Evolutionary conservation across 1,284 basidiomycete genomes (phyloP), one percentile per base, ranked within the genome.

Genomic region (Cutaneotrichosporon cavernicola): DNA sequence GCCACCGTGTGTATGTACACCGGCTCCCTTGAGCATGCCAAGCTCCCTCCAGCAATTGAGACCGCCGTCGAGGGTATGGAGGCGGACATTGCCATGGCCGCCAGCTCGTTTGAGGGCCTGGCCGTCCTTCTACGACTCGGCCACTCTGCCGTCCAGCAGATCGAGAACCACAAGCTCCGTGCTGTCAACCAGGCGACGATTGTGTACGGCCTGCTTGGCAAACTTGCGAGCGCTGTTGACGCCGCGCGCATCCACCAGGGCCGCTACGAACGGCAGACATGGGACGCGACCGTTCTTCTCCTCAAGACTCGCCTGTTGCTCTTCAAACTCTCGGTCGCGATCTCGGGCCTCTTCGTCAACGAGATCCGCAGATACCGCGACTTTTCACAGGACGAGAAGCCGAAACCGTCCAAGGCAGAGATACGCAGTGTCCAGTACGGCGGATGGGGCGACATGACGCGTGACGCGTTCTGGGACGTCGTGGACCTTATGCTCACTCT

Each of bases 1-100:
- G 55, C 55, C 55, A 30, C 22, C 21, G 22, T 56, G 22, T 56
- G 55, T 22, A 22, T 40, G 36, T 56, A 56, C 55, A 56, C 21
- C 26, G 55, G 38, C 55, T 56, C 43, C 38, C 38, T 56, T 10
- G 38, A 38, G 22, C 55, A 56, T 22, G 10, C 38, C 7, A 30
- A 21, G 11, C 16, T 56, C 8, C 55, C 55, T 5, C 10, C 22
- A 11, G 18, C 34, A 4, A 21, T 56, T 9, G 36, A 22, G 36
- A 16, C n/a, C 7, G 55, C 55, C 5, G 22, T 56, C 36, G 22
- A 56, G 10, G 21, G 22, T 2, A 40, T 56, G 22, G 55, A 56
- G 55, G 22, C 22, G 13, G 13, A 26, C 36, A 16, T 56, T 9
- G n/a, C 36, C 55, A 18, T 30, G 3, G 55, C 55, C 16, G 36